These are phyloP conservation scores for Debaryomyces subglobosus DNA, from an alignment of 1,139 yeast species.

Conservation along the genomic window DNA sequence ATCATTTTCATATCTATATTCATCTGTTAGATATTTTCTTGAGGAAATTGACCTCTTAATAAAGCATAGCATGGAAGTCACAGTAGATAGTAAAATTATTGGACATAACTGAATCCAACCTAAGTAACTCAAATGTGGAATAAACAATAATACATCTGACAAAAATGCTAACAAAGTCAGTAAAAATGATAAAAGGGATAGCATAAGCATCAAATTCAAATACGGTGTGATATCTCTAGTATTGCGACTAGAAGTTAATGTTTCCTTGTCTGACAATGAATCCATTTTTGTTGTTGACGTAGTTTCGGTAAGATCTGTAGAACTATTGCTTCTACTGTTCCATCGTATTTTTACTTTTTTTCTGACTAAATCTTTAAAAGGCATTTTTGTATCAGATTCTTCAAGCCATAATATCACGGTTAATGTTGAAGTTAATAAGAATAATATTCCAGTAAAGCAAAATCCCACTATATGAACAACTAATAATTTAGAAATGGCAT, in stretches of 20 bases:
- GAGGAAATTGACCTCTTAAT: conserved; percentile 43
- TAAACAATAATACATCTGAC: conserved; percentile 45
- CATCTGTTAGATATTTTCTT: conserved; percentile 40
- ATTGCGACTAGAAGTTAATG: neutral
- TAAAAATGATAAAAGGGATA: conserved; percentile 40
- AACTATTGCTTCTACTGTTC: neutral
- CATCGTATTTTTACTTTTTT: neutral
- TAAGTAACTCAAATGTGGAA: conserved; percentile 42
- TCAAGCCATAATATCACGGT: conserved; percentile 4
- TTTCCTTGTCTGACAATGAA: neutral
- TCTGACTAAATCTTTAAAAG: neutral
- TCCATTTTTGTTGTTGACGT: neutral
- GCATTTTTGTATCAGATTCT: neutral
- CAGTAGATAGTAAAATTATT: conserved; percentile 37
- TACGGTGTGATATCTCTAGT: conserved; percentile 30
- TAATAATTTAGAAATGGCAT: conserved; percentile 44
- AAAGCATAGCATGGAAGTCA: conserved; percentile 43
- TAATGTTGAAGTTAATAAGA: conserved; percentile 15
- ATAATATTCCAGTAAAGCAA: conserved; percentile 33
- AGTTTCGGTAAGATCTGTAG: conserved; percentile 1
- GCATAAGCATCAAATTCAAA: conserved; percentile 36
- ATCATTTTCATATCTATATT: conserved; percentile 32
- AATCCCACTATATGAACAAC: conserved; percentile 51
- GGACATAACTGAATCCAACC: conserved; percentile 52
- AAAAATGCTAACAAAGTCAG: conserved; percentile 43